A percentile compares a stretch with the other conserved stretches of the same genome.
Conservation (phyloP, 1,284 basidiomycete genomes). For the Rhodotorula sp. region DNA sequence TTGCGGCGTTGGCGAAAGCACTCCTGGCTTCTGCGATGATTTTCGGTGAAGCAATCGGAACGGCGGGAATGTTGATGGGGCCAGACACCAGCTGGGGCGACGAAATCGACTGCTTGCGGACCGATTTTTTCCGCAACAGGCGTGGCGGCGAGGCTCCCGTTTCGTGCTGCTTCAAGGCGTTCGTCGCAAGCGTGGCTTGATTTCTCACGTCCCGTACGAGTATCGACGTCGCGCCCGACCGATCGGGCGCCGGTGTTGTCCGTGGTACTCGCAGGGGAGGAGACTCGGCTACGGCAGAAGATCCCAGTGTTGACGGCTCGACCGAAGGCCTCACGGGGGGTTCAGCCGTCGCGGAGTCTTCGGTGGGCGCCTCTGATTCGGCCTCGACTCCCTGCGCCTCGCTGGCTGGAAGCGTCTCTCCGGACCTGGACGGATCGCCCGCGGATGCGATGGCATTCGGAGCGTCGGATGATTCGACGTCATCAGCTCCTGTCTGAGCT, state of each 20-base stretch:
- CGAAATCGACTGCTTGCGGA: slow-evolving; percentile 31
- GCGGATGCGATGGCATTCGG: no score
- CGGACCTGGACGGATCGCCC: neutral
- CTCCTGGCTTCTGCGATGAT: neutral
- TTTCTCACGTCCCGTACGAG: slow-evolving; percentile 39
- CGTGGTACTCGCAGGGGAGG: slow-evolving; percentile 13
- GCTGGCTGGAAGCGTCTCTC: neutral
- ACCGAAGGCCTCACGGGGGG: neutral
- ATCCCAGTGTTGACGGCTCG: neutral
- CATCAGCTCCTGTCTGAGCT: no score
- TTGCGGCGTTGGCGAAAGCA: neutral
- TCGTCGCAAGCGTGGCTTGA: slow-evolving; percentile 38
- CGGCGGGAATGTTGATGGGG: slow-evolving; percentile 29
- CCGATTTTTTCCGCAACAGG: slow-evolving; percentile 13
- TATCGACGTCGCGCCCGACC: slow-evolving; percentile 27
- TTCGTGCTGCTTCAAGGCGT: slow-evolving; percentile 34
- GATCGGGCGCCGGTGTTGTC: slow-evolving; percentile 23
- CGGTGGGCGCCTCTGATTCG: neutral
- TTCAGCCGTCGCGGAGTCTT: neutral
- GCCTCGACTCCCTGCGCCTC: neutral
- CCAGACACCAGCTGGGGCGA: slow-evolving; percentile 33
- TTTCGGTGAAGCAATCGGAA: slow-evolving; percentile 22
- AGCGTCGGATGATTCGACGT: no score
- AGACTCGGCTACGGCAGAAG: slow-evolving; percentile 9
- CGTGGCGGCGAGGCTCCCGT: neutral